These are phyloP conservation scores for Filosporella fistucella DNA, from an alignment of 495 filamentous ascomycete species.

Conservation along the genomic window DNA sequence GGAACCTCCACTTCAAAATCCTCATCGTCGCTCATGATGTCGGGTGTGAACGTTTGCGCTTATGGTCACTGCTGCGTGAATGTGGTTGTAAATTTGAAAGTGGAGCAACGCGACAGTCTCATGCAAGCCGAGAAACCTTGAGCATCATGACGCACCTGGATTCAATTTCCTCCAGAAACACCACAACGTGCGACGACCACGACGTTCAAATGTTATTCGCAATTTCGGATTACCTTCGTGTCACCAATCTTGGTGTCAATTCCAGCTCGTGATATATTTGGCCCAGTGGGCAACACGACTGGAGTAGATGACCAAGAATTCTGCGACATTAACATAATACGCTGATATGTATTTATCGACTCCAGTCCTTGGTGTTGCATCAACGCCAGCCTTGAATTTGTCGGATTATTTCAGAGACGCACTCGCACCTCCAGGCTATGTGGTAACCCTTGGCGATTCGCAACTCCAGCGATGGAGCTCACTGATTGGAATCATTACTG, in stretches of 20 bases:
- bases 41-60: not conserved
- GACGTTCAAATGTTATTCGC: no score
- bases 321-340: no score
- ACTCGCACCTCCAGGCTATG: not conserved
- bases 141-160: no score
- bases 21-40: constrained; percentile 53
- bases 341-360: constrained; percentile 21
- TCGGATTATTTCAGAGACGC: not conserved
- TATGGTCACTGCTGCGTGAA: constrained; percentile 1
- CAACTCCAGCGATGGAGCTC: constrained; percentile 77
- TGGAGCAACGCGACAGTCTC: constrained; percentile 1
- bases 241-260: no score
- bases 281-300: constrained; percentile 5
- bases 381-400: not conserved
- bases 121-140: no score
- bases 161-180: no score
- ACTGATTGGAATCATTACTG: constrained; percentile 88
- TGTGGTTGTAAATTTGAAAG: not conserved
- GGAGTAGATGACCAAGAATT: no score
- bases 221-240: no score
- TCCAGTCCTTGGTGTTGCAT: constrained; percentile 6
- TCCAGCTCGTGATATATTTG: no score
- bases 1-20: constrained; percentile 52
- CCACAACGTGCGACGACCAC: no score
- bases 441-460: constrained; percentile 22